These are phyloP conservation scores for Adansonia rubrostipa DNA, from an alignment of 441 rosid genomes.

Conservation along the genomic window DNA sequence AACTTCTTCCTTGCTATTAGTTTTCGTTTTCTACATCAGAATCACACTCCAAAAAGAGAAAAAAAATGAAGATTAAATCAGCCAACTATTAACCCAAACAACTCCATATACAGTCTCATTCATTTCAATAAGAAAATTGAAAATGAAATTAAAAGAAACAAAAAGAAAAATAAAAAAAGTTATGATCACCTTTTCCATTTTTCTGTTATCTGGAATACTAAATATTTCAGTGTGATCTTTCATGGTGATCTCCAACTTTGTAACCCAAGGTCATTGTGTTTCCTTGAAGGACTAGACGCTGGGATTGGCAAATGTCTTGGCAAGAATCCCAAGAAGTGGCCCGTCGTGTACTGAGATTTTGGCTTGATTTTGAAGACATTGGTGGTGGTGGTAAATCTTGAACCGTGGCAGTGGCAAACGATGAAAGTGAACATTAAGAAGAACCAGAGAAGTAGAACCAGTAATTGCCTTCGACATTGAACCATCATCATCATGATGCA, in stretches of 20 bases:
- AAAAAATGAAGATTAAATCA: neutral
- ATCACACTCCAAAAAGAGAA: slow-evolving; percentile 1
- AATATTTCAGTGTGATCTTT: slow-evolving; percentile 11
- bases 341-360: slow-evolving; percentile 33
- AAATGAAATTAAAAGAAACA: neutral
- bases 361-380: slow-evolving; percentile 54
- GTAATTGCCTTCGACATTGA: slow-evolving; percentile 30
- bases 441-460: slow-evolving; percentile 34
- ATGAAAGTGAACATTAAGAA: slow-evolving; percentile 41
- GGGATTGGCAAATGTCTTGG: slow-evolving; percentile 83
- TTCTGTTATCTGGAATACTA: neutral
- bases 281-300: slow-evolving; percentile 85
- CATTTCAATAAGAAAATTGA: neutral
- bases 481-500: slow-evolving; percentile 30
- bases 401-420: slow-evolving; percentile 48
- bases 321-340: slow-evolving; percentile 66
- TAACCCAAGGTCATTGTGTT: slow-evolving; percentile 78
- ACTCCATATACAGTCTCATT: slow-evolving; percentile 38
- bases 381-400: slow-evolving; percentile 47
- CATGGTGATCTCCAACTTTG: slow-evolving; percentile 70
- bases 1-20: neutral
- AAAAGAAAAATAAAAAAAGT: neutral
- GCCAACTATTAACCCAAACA: slow-evolving; percentile 12
- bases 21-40: slow-evolving; percentile 15
- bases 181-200: neutral